Evolutionary conservation across 306 rosid species (phyloP).

Genomic region (Datisca glomerata): DNA sequence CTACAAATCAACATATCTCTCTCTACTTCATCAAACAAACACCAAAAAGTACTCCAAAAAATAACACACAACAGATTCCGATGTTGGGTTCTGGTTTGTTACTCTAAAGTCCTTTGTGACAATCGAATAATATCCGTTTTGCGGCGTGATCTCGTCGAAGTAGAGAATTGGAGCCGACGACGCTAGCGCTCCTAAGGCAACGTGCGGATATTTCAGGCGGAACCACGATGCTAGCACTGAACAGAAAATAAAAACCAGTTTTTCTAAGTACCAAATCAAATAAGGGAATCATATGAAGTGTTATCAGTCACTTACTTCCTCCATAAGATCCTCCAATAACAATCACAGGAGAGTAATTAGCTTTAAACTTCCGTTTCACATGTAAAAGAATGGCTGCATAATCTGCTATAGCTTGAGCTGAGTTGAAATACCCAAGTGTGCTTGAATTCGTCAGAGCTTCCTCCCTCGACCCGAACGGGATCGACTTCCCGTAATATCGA

Average conservation of each 20-base stretch:
- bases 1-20: constrained; percentile 20
- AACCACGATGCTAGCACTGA: constrained; percentile 89
- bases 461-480: constrained; percentile 56
- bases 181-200: constrained; percentile 67
- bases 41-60: background rate
- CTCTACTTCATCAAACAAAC: background rate
- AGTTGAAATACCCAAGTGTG: constrained; percentile 58
- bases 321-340: constrained; percentile 80
- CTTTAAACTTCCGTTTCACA: constrained; percentile 26
- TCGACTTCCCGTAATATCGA: constrained; percentile 60
- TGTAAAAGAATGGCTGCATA: constrained; percentile 47
- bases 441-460: constrained; percentile 50
- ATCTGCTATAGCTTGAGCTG: constrained; percentile 74
- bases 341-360: constrained; percentile 46
- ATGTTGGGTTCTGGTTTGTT: constrained; percentile 1
- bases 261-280: background rate
- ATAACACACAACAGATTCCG: background rate
- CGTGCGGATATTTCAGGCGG: constrained; percentile 73
- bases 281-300: background rate
- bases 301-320: constrained; percentile 46
- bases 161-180: constrained; percentile 79
- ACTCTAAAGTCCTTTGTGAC: constrained; percentile 59
- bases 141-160: constrained; percentile 40
- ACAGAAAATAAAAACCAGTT: background rate
- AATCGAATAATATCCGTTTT: constrained; percentile 33